Evolutionary conservation across 2,329 filamentous ascomycete species (phyloP).

Genomic region (Trichoderma aggressivum): DNA sequence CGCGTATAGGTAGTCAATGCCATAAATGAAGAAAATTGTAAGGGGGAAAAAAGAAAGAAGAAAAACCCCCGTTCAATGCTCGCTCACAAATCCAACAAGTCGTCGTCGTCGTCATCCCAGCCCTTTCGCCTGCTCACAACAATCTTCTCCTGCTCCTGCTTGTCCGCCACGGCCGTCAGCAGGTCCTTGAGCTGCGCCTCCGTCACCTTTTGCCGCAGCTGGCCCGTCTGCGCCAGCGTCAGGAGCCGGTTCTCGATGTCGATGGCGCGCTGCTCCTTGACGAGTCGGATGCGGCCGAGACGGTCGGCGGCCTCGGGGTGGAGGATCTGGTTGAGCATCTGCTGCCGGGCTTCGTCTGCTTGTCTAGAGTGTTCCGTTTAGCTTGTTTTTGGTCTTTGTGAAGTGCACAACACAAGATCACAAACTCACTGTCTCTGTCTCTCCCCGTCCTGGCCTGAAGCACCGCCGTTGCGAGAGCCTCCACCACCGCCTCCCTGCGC

Average conservation of each 20-base stretch:
- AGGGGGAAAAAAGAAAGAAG: neutral
- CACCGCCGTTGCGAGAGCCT: conserved; percentile 39
- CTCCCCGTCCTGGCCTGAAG: conserved; percentile 50
- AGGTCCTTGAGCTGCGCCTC: conserved; percentile 93
- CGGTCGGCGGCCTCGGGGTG: conserved; percentile 91
- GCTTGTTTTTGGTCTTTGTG: neutral
- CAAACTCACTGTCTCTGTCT: conserved; percentile 51
- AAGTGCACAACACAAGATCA: no score
- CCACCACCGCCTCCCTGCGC: conserved; percentile 57
- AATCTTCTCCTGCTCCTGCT: conserved; percentile 76
- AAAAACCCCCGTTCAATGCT: neutral
- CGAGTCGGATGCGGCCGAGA: conserved; percentile 87
- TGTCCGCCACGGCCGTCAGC: conserved; percentile 78
- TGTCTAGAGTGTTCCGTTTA: conserved; percentile 32
- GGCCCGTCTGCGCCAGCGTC: conserved; percentile 82
- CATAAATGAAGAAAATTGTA: neutral
- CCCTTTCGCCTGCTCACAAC: conserved; percentile 80
- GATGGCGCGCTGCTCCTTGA: conserved; percentile 85
- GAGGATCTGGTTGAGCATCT: conserved; percentile 87
- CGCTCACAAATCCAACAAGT: conserved; percentile 60
- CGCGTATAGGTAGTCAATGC: neutral
- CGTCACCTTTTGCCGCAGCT: conserved; percentile 81
- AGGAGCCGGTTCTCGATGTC: conserved; percentile 93
- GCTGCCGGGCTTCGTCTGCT: conserved; percentile 66
- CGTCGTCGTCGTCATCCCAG: conserved; percentile 81